Percentiles rank a stretch among this genome's conserved stretches.
These are phyloP conservation scores for Neurospora sp. DNA, from an alignment of 2,329 filamentous ascomycete genomes.

Conservation along the genomic window DNA sequence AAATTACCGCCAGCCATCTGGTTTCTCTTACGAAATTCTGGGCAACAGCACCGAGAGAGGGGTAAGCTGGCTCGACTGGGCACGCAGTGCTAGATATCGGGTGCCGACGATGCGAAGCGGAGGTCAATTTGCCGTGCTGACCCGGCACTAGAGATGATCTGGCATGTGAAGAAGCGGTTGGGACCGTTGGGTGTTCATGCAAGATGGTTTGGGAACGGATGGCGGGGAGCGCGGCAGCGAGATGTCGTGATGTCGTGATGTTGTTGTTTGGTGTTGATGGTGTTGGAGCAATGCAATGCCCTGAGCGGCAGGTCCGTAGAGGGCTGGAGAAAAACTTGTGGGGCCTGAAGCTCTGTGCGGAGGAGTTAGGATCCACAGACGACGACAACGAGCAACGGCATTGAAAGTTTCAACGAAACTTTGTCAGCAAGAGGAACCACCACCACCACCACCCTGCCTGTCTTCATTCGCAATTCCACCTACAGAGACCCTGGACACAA, in stretches of 20 bases:
- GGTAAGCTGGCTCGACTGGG: neutral
- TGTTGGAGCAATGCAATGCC: neutral
- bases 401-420: neutral
- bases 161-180: neutral
- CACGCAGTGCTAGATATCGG: neutral
- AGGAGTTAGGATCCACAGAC: neutral
- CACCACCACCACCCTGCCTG: neutral
- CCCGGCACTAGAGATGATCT: neutral
- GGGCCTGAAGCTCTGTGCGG: neutral
- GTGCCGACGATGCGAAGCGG: neutral
- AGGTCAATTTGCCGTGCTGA: neutral
- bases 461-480: neutral
- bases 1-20: neutral
- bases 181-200: neutral
- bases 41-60: neutral
- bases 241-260: neutral
- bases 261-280: neutral
- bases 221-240: neutral
- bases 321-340: neutral
- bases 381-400: neutral
- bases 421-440: neutral
- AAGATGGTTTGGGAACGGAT: neutral
- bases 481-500: neutral
- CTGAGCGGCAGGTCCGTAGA: neutral
- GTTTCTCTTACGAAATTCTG: neutral